A percentile compares a stretch with the other conserved stretches of the same genome.
These are phyloP conservation scores for Aegilops bicornis DNA, from an alignment of 176 grass and related monocot species.

Conservation along the genomic window DNA sequence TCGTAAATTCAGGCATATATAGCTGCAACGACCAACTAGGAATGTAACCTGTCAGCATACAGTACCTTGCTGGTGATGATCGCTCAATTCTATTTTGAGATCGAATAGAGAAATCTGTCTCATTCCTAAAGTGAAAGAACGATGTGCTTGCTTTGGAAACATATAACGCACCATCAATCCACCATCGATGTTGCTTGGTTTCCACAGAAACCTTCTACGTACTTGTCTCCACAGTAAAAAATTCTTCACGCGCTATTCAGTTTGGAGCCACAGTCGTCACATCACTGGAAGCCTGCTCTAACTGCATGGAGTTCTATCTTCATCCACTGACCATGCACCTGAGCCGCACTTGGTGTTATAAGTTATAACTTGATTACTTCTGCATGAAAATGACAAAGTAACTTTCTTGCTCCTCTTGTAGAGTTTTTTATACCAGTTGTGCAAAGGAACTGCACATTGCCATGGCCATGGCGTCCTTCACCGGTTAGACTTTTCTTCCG, in stretches of 20 bases:
- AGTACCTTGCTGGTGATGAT: not conserved
- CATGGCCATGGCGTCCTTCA: conserved; percentile 92
- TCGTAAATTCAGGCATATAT: not conserved
- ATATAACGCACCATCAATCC: not conserved
- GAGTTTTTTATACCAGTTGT: conserved; percentile 86
- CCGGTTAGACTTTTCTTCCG: conserved; percentile 42
- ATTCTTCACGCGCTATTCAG: not conserved
- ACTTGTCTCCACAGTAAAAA: not conserved
- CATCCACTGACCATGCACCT: not conserved
- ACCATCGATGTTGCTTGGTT: not conserved
- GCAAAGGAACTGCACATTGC: conserved; percentile 87
- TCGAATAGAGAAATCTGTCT: not conserved
- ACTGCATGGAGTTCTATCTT: not conserved
- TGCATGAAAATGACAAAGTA: not conserved
- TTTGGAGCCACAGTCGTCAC: not conserved
- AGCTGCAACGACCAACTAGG: not conserved
- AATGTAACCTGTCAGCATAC: not conserved
- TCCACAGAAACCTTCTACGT: not conserved
- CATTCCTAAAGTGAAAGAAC: not conserved
- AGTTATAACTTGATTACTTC: not conserved
- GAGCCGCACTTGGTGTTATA: not conserved
- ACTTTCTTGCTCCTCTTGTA: conserved; percentile 26
- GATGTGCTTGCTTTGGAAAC: not conserved
- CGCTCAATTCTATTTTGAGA: not conserved
- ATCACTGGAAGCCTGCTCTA: not conserved